Conservation (phyloP, 179 eudicot genomes). For the Spergularia azorica region DNA sequence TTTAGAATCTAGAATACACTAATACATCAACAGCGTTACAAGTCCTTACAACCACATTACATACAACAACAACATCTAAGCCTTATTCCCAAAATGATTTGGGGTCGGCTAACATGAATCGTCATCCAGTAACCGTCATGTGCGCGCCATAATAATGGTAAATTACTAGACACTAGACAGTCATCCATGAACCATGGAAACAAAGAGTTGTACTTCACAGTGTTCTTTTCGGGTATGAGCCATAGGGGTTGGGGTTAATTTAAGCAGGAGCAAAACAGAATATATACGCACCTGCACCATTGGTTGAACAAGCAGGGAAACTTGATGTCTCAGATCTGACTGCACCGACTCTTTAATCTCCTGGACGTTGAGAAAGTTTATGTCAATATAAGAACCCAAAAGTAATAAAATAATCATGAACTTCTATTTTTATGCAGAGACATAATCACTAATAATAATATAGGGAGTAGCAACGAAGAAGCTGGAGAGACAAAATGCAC, state of each 20-base stretch:
- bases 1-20: not conserved
- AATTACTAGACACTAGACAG: not conserved
- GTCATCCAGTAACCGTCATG: too few species aligned
- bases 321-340: conserved; percentile 85
- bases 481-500: too few species aligned
- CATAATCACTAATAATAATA: too few species aligned
- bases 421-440: too few species aligned
- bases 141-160: not conserved
- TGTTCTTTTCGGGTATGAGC: too few species aligned
- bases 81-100: too few species aligned
- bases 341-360: conserved; percentile 79
- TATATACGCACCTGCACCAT: conserved; percentile 77
- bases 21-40: not conserved
- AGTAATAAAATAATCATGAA: not conserved
- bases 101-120: too few species aligned
- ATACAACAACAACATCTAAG: not conserved
- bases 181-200: not conserved
- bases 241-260: not conserved
- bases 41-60: not conserved
- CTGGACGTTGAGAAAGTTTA: conserved; percentile 37
- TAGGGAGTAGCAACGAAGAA: too few species aligned
- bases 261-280: not conserved
- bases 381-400: not conserved
- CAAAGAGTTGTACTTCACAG: not conserved
- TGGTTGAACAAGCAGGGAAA: conserved; percentile 91